These are phyloP conservation scores for Aspergillus cavernicola DNA, from an alignment of 495 filamentous ascomycete species.

Conservation along the genomic window DNA sequence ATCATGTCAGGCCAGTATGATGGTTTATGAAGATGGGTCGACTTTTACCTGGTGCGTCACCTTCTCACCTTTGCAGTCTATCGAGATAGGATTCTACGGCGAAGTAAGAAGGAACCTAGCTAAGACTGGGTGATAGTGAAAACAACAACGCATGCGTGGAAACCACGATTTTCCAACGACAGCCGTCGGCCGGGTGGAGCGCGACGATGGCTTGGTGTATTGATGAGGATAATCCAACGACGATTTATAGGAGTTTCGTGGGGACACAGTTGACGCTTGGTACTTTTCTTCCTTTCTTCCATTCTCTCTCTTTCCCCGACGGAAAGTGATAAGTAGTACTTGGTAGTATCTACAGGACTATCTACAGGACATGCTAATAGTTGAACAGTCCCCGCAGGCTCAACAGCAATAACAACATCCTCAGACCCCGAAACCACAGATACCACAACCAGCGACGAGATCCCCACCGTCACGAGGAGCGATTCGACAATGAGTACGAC, in stretches of 20 bases:
- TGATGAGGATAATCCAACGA: neutral
- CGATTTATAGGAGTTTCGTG: constrained; percentile 3
- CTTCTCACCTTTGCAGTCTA: neutral
- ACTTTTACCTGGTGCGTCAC: neutral
- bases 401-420: neutral
- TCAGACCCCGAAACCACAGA: neutral
- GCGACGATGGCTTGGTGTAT: constrained; percentile 10
- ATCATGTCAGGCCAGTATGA: neutral
- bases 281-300: neutral
- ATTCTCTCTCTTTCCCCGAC: neutral
- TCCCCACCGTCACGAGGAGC: neutral
- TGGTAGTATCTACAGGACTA: too few relatives aligned
- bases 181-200: neutral
- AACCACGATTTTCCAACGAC: constrained; percentile 1
- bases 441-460: neutral
- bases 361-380: too few relatives aligned
- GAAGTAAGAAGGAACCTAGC: too few relatives aligned
- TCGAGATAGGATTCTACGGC: neutral
- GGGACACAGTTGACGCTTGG: neutral
- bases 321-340: too few relatives aligned
- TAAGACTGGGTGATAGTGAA: too few relatives aligned
- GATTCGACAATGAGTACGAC: neutral
- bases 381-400: neutral
- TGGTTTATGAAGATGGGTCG: constrained; percentile 2
- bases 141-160: neutral